A percentile compares a stretch with the other conserved stretches of the same genome.
phyloP scores from a whole-genome alignment of 2,329 filamentous ascomycete species.

The Metarhizium guizhouense region DNA sequence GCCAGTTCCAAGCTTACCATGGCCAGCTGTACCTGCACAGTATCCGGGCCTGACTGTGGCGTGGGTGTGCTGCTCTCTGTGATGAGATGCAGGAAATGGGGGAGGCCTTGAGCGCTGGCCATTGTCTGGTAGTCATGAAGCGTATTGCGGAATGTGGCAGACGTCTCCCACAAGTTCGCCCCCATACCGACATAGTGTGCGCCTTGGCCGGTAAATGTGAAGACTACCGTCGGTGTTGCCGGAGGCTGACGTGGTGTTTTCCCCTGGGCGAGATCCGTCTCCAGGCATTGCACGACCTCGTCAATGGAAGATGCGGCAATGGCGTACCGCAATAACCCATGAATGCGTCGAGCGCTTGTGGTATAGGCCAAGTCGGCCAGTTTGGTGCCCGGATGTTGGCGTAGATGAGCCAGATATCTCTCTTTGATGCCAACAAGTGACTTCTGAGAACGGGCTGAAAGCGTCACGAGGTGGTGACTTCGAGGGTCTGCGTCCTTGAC shows the following conservation, averaged over 20 bases:
- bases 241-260: not conserved
- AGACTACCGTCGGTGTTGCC: not conserved
- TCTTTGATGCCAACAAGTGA: not conserved
- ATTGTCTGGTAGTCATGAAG: not conserved
- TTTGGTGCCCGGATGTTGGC: not conserved
- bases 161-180: not conserved
- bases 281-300: not conserved
- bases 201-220: not conserved
- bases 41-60: not conserved
- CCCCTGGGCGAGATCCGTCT: not conserved
- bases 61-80: not conserved
- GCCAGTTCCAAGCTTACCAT: conserved; percentile 50
- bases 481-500: not conserved
- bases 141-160: not conserved
- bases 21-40: conserved; percentile 35
- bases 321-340: not conserved
- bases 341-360: not conserved
- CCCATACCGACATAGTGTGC: not conserved
- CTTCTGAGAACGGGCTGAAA: not conserved
- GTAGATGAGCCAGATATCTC: not conserved
- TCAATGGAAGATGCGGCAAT: not conserved
- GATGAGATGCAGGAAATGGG: not conserved
- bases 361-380: not conserved
- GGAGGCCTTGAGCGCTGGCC: not conserved
- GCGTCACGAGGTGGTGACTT: not conserved